Percentiles rank a stretch among this genome's conserved stretches.
phyloP scores from a whole-genome alignment of 2,329 filamentous ascomycete genomes.

The Colletotrichum abscissum region DNA sequence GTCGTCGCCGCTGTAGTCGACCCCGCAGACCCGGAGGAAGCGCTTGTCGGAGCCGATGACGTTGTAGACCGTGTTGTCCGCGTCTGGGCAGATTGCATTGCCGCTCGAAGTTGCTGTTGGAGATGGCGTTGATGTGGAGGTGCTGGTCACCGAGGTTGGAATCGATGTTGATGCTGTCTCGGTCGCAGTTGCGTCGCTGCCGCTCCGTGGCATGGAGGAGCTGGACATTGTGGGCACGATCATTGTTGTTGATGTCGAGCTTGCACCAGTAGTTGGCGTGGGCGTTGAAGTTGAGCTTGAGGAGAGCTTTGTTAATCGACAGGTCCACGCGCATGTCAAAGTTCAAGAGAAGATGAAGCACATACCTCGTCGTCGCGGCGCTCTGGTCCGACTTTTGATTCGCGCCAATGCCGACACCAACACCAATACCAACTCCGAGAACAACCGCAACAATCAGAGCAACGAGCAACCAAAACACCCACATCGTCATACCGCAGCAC shows the following conservation, averaged over 20 bases:
- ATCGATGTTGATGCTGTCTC: conserved; percentile 33
- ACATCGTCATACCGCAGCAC: conserved; percentile 43
- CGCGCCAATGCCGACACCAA: conserved; percentile 51
- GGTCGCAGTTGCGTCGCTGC: neutral
- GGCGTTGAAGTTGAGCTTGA: neutral
- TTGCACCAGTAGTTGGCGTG: neutral
- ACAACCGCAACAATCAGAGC: conserved; percentile 44
- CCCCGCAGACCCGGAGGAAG: conserved; percentile 57
- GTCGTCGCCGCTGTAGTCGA: conserved; percentile 54
- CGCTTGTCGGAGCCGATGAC: conserved; percentile 52
- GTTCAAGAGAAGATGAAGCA: neutral
- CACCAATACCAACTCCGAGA: conserved; percentile 53
- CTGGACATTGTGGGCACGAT: conserved; percentile 5
- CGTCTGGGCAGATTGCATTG: conserved; percentile 51
- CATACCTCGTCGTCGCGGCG: conserved; percentile 14
- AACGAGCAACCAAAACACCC: conserved; percentile 50
- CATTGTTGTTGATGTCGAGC: neutral
- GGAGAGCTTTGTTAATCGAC: neutral
- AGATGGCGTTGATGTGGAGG: conserved; percentile 35
- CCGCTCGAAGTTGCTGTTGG: conserved; percentile 40
- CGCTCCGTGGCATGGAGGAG: neutral
- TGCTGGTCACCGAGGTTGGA: neutral
- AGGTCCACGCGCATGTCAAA: neutral
- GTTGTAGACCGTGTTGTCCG: conserved; percentile 56
- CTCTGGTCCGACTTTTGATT: conserved; percentile 36